phyloP scores from a whole-genome alignment of 306 rosid genomes.

The Corylus americana region DNA sequence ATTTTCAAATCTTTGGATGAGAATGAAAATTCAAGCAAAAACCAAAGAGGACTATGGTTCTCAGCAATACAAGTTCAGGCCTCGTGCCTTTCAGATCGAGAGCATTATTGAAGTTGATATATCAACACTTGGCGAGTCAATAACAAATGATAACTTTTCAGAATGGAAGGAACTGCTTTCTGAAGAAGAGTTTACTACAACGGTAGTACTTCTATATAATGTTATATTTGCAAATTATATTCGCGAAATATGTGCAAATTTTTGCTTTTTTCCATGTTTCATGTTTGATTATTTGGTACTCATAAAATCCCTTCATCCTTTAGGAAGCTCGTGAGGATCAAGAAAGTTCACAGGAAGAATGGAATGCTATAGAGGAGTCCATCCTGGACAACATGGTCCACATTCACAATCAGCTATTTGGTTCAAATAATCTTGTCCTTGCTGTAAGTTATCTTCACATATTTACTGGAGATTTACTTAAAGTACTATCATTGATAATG shows the following conservation, averaged over 20 bases:
- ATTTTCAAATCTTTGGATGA: conserved; percentile 70
- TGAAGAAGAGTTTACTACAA: conserved; percentile 36
- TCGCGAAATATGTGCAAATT: neutral
- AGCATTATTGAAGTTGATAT: conserved; percentile 69
- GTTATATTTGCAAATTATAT: conserved; percentile 6
- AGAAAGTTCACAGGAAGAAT: conserved; percentile 61
- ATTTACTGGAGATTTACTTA: neutral
- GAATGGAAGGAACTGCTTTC: conserved; percentile 69
- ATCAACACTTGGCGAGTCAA: conserved; percentile 40
- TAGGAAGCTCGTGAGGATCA: conserved; percentile 48
- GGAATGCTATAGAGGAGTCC: conserved; percentile 68
- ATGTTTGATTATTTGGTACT: neutral
- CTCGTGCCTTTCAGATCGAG: conserved; percentile 70
- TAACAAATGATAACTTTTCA: conserved; percentile 43
- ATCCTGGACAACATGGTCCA: conserved; percentile 48
- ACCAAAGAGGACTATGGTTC: conserved; percentile 58
- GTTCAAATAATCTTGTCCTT: conserved; percentile 59
- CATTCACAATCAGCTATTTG: conserved; percentile 72
- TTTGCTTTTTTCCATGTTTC: conserved; percentile 1
- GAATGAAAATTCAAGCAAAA: conserved; percentile 51
- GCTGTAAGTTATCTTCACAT: conserved; percentile 51
- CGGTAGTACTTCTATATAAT: conserved; percentile 27
- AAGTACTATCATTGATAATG: neutral
- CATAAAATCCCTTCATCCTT: conserved; percentile 20
- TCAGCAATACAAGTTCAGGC: conserved; percentile 67